A percentile compares a stretch with the other conserved stretches of the same genome.
phyloP scores from a whole-genome alignment of 768 basidiomycete genomes.

The Pleurotus cornucopiae region DNA sequence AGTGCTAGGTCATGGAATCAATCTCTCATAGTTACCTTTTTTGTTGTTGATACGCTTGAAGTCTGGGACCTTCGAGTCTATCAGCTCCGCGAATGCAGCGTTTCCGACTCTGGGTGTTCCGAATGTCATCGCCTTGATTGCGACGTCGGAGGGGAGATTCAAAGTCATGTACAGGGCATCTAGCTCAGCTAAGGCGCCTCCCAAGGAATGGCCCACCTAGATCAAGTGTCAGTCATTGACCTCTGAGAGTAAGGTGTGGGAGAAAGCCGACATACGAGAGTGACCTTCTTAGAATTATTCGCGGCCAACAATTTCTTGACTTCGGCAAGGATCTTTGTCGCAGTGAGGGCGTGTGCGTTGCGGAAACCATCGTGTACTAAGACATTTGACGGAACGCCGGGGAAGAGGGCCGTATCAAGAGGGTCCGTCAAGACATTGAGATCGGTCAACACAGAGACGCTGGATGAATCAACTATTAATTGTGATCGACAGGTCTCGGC shows the following conservation, averaged over 20 bases:
- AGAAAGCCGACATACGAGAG: conserved; percentile 27
- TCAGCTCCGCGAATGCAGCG: conserved; percentile 42
- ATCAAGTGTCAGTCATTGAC: not conserved
- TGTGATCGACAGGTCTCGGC: not conserved
- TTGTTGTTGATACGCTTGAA: conserved; percentile 38
- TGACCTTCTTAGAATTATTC: conserved; percentile 34
- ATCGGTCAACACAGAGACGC: conserved; percentile 50
- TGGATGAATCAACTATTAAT: conserved; percentile 13
- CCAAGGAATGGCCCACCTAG: conserved; percentile 47
- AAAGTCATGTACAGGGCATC: conserved; percentile 44
- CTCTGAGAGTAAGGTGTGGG: conserved; percentile 11
- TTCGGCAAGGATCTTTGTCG: conserved; percentile 36
- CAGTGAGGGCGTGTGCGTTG: conserved; percentile 44
- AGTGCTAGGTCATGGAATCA: conserved; percentile 12
- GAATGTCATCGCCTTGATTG: conserved; percentile 40
- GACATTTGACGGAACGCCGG: conserved; percentile 41
- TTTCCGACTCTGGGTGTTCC: conserved; percentile 53
- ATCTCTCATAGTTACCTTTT: conserved; percentile 19
- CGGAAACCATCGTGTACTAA: conserved; percentile 53
- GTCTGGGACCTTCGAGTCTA: conserved; percentile 42
- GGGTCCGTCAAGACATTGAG: conserved; percentile 31
- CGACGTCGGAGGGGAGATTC: conserved; percentile 37
- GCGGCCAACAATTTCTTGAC: conserved; percentile 34
- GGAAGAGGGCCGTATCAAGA: conserved; percentile 48
- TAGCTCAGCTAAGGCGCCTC: conserved; percentile 49